Percentiles rank a stretch among this genome's conserved stretches.
These are phyloP conservation scores for Papiliotrema laurentii DNA, from an alignment of 1,284 basidiomycete species.

Conservation along the genomic window DNA sequence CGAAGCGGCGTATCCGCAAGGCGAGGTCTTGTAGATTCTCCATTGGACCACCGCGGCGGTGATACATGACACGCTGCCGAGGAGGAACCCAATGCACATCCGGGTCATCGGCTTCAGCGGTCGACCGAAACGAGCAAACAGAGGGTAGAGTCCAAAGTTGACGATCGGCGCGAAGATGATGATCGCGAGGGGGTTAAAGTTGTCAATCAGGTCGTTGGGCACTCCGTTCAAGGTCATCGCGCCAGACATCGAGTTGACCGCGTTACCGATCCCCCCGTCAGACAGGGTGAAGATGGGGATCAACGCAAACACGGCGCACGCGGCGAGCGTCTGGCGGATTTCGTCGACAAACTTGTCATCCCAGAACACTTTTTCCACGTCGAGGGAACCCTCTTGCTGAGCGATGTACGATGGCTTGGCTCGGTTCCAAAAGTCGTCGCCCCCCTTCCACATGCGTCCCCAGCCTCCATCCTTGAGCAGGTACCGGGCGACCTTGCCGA, in stretches of 20 bases:
- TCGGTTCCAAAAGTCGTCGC: constrained; percentile 45
- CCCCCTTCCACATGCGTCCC: constrained; percentile 20
- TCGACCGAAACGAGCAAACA: constrained; percentile 42
- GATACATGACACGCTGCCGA: constrained; percentile 47
- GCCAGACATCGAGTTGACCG: constrained; percentile 24
- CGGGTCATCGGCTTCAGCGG: constrained; percentile 33
- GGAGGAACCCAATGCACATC: constrained; percentile 35
- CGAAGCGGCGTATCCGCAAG: constrained; percentile 48
- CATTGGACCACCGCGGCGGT: constrained; percentile 51
- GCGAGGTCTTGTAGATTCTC: constrained; percentile 49
- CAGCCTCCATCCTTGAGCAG: constrained; percentile 23
- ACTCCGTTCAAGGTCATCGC: constrained; percentile 48
- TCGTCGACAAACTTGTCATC: constrained; percentile 51
- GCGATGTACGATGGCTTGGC: constrained; percentile 18
- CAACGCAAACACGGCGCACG: constrained; percentile 47
- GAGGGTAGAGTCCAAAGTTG: constrained; percentile 49
- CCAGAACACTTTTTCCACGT: constrained; percentile 37
- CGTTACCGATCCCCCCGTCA: constrained; percentile 11
- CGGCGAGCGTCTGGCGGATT: constrained; percentile 44
- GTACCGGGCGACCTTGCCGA: constrained; percentile 24
- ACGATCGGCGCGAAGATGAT: constrained; percentile 50
- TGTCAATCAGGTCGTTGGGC: constrained; percentile 51
- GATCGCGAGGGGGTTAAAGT: constrained; percentile 51
- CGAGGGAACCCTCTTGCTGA: constrained; percentile 25
- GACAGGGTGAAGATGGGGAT: constrained; percentile 25